A percentile compares a stretch with the other conserved stretches of the same genome.
Evolutionary conservation across 176 grass and related monocot genomes (phyloP).

Genomic region (Cymbopogon citratus): DNA sequence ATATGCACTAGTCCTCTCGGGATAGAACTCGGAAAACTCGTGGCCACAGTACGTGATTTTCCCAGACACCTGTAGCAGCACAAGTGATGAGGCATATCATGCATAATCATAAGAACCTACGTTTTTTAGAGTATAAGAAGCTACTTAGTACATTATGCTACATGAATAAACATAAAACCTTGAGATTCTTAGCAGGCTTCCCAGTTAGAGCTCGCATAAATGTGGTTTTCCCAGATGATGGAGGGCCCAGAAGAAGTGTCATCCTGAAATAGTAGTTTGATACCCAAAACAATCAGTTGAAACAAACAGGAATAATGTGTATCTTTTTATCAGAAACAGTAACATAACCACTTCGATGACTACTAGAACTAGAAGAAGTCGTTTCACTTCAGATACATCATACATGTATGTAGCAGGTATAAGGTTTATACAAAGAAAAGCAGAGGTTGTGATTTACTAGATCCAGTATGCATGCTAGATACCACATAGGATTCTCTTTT

Average conservation of each 20-base stretch:
- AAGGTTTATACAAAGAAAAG: background rate
- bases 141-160: background rate
- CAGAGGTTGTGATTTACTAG: background rate
- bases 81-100: background rate
- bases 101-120: background rate
- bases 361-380: too few species aligned
- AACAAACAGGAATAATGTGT: background rate
- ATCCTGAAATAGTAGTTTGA: constrained; percentile 58
- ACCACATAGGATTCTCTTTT: background rate
- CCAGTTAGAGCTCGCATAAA: constrained; percentile 66
- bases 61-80: constrained; percentile 33
- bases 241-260: constrained; percentile 96
- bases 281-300: background rate
- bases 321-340: background rate
- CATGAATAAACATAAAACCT: constrained; percentile 35
- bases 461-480: background rate
- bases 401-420: background rate
- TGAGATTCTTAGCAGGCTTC: constrained; percentile 64
- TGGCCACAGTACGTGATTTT: constrained; percentile 50
- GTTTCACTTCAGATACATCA: too few species aligned
- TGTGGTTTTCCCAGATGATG: constrained; percentile 79
- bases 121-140: too few species aligned
- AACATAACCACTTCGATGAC: background rate
- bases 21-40: constrained; percentile 48
- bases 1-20: constrained; percentile 60